Conservation (phyloP, 768 basidiomycete genomes). For the Hypholoma sublateritium region DNA sequence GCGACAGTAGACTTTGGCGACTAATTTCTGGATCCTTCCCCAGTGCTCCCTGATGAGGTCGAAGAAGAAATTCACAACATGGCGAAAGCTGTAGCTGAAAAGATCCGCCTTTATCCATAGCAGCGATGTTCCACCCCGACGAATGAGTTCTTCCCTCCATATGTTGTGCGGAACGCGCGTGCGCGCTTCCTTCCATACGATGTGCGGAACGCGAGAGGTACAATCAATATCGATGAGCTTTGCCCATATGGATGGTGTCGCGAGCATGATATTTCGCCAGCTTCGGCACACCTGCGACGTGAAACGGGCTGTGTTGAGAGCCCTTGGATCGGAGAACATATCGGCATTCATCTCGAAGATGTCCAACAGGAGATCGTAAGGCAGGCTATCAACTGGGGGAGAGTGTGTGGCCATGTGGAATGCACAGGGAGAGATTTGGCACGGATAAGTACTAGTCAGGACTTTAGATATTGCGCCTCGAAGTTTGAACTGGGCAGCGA, state of each 20-base stretch:
- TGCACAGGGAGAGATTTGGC: not conserved
- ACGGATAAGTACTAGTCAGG: too few relatives aligned
- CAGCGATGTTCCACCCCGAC: not conserved
- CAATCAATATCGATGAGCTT: not conserved
- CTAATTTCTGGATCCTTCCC: too few relatives aligned
- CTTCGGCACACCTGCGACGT: not conserved
- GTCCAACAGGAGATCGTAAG: not conserved
- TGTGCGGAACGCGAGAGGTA: too few relatives aligned
- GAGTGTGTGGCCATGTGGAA: not conserved
- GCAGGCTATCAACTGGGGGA: not conserved
- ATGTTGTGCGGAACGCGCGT: too few relatives aligned
- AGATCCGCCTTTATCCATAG: not conserved
- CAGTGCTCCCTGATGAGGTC: too few relatives aligned
- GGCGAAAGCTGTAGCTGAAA: too few relatives aligned
- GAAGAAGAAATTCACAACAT: too few relatives aligned
- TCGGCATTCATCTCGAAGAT: not conserved
- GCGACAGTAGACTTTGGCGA: too few relatives aligned
- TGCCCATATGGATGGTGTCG: not conserved
- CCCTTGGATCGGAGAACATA: not conserved
- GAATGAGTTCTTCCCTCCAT: not conserved
- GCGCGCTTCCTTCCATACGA: too few relatives aligned
- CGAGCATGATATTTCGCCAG: not conserved
- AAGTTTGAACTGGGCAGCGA: too few relatives aligned
- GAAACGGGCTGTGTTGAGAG: not conserved
- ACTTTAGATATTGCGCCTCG: too few relatives aligned